Conservation (phyloP, 78 protist genomes). For the Tieghemostelium lacteum region DNA sequence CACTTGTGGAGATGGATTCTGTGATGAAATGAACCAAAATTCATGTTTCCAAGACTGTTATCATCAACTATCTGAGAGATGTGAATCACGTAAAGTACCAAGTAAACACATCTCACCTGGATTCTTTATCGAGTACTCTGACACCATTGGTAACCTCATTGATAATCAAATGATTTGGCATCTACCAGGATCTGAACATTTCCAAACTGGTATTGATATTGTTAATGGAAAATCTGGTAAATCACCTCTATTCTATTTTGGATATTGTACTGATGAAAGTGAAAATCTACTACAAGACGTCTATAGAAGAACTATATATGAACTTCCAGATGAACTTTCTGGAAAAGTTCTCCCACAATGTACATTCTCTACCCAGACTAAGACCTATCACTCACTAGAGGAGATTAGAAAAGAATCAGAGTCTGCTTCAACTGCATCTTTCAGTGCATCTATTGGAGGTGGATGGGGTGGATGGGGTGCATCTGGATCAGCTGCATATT, state of each 20-base stretch:
- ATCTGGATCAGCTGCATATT: neutral
- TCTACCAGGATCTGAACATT: slow-evolving; percentile 21
- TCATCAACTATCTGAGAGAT: too few species aligned
- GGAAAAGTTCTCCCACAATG: slow-evolving; percentile 13
- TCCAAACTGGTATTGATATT: slow-evolving; percentile 16
- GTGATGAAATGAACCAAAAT: too few species aligned
- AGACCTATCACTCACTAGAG: neutral
- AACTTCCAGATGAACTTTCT: slow-evolving; percentile 2
- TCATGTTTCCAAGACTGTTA: too few species aligned
- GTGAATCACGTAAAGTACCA: neutral
- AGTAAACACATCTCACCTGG: slow-evolving; percentile 4
- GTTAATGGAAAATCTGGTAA: neutral
- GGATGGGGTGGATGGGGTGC: neutral
- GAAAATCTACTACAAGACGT: slow-evolving; percentile 4
- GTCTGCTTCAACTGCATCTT: neutral
- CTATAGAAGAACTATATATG: neutral
- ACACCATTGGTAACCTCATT: neutral
- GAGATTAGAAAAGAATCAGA: neutral
- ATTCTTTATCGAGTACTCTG: neutral
- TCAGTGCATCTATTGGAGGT: neutral
- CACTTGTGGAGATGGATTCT: too few species aligned
- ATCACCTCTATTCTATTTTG: slow-evolving; percentile 17
- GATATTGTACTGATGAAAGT: neutral
- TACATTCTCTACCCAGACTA: slow-evolving; percentile 1
- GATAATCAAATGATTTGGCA: neutral